Base-by-base conservation (phyloP, 177 flowering plant genomes). In the Vitis hybrid region DNA sequence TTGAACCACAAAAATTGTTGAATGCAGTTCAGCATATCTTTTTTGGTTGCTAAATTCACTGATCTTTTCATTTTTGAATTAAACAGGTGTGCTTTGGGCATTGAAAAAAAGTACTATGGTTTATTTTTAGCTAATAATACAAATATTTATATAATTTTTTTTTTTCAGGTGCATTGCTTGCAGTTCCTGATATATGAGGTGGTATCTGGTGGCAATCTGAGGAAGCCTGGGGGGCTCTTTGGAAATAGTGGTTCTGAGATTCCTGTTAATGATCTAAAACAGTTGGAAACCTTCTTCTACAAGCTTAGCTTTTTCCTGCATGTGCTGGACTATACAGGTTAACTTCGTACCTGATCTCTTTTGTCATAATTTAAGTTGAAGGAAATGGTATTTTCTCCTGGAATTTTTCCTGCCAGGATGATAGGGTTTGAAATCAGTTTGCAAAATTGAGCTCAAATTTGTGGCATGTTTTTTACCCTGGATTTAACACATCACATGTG, bases 241-340 rank as follows among this genome's bases (percentile, higher is more conserved):
- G 97, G 98, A 48, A 93, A 88, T 75, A 89, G 77, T 80, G 85
- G 93, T 54, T 85, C 91, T 31, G 99, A 96, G 71, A 90, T 91
- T 71, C 89, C 93, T 65, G 81, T 73, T 61, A 90, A 83, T 83
- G 99, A 96, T 75, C 76, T 93, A 63, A 96, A 96, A 78, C 97
- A 82, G 80, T 77, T 96, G 81, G 99, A 96, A 74, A 89, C 93
- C 9, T 93, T 96, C 84, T 96, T 96, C 78, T 93, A 96, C 88
- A 96, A 96, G 82, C 97, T 96, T 73, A 83, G 97, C 70, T 96
- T 93, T 79, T 93, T 96, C 87, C 83, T 96, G 65, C 98, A 93
- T 70, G 77, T 96, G 76, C 69, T 96, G 71, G 99, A 96, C 69
- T 93, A 90, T 59, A 76, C 98, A 84, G 98, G 99, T 93, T 74